Base-by-base conservation (phyloP, 2,329 filamentous ascomycete species). In the Trichothecium roseum region DNA sequence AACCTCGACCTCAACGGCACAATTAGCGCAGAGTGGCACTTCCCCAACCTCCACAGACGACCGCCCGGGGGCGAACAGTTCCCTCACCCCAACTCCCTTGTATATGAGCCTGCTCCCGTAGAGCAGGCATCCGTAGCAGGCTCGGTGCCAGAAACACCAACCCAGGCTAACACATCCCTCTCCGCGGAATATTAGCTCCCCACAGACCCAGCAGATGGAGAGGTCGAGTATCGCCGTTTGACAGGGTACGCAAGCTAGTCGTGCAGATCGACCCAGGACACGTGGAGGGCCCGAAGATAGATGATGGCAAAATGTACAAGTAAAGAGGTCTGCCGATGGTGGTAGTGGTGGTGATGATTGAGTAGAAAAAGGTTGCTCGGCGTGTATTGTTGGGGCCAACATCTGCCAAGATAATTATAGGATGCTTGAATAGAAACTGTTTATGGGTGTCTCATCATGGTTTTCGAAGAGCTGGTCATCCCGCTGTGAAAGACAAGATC, bases 131-230 rank as follows among this genome's bases (percentile, higher is more conserved):
- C 71, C 69, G 49, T 72, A 76, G 48, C 69, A 76, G 1, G 52
- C 57, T 28, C 60, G 57, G 45, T 76, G 72, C 72, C 70, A 76
- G 47, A 76, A 76, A 45, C 69, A 74, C 71, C 66, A 75, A 0
- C 70, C 70, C n/a, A 75, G 57, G 42, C 69, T 74, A 28, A 75
- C 66, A 41, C 67, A 69, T 39, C 74, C 70, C 17, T 70, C 64
- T 1, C 60, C 67, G 18, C 70, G 65, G 26, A 63, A 61, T 10
- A 76, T 61, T 30, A 71, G 51, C 49, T 74, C 69, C 15, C 71
- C 69, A 42, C 72, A 76, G 18, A 67, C 69, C 72, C 57, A 75
- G 50, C 66, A 75, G 35, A 75, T 66, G 40, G 69, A 68, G 32
- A 75, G 57, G 46, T 72, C 60, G 34, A 74, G 48, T 3, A 76